Base-by-base conservation (phyloP, 352 stramenopile genomes). In the Pythium chondricola region DNA sequence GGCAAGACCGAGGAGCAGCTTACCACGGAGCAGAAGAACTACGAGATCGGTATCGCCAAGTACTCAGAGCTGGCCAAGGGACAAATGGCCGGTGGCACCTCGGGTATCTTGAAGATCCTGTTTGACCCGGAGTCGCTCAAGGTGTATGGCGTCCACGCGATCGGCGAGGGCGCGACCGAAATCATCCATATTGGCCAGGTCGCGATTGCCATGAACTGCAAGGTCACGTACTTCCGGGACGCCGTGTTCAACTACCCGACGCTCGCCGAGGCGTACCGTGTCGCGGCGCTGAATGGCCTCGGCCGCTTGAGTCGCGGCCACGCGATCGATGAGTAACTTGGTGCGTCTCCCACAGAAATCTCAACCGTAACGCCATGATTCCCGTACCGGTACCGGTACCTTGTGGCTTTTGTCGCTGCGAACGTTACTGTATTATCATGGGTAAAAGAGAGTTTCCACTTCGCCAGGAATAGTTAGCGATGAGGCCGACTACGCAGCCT, bases 101-200 rank as follows among this genome's bases (percentile, higher is more conserved):
- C 70, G 6, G 85, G 85, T 11, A 93, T 93, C 31, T 63, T 96
- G 40, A 96, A 96, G 65, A 87, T 96, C 26, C 61, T 96, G 29
- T 96, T 95, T 46, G 71, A 89, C 58, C 83, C 79, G 7, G 63
- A 81, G 17, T 74, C 75, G 17, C 62, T 95, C 41, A 83, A 93
- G 53, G 45, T 96, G 24, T 73, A 88, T 40, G 85, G 85, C 22
- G 85, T 96, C 29, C 85, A 96, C 57, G 83, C 82, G 18, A 92
- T 96, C 45, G 85, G 85, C 30, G 84, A 96, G 48, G 84, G 84
- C 13, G 85, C 85, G 11, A 96, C 84, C 5, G 85, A 96, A 56
- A 95, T 95, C 63, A 94, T 96, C 56, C 85, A 96, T 59, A 96
- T 96, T 48, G 85, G 85, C n/a, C 85, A 96, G 56, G 85, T 95